These are phyloP conservation scores for Datura wrightii DNA, from an alignment of 257 asterid genomes.

Conservation along the genomic window DNA sequence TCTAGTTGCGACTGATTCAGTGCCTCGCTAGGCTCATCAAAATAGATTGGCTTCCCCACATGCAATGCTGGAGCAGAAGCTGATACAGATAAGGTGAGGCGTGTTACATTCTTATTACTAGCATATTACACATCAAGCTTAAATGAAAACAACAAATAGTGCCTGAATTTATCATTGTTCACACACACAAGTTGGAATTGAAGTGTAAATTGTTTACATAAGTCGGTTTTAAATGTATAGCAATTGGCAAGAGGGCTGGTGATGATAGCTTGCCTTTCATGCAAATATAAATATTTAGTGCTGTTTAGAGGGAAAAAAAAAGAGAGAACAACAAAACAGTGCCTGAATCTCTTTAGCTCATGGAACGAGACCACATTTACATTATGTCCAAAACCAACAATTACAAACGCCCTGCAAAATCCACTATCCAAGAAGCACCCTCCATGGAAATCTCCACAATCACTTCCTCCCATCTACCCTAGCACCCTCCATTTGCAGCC, in stretches of 20 bases:
- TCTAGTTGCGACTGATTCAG: constrained; percentile 66
- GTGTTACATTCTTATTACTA: constrained; percentile 10
- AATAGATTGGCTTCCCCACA: constrained; percentile 53
- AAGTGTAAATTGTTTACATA: not conserved
- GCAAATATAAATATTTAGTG: not conserved
- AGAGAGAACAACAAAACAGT: not conserved
- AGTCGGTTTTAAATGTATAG: not conserved
- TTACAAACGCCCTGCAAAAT: not conserved
- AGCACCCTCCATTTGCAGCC: not conserved
- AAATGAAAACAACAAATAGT: not conserved
- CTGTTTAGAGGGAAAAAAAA: not conserved
- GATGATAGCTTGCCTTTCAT: not conserved
- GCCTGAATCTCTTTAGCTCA: not conserved
- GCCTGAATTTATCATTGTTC: not conserved
- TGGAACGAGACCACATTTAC: not conserved
- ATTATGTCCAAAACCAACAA: not conserved
- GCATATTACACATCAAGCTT: not conserved
- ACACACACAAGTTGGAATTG: not conserved
- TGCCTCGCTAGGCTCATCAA: constrained; percentile 61
- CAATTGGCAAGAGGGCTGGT: not conserved
- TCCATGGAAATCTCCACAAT: not conserved
- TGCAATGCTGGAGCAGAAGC: constrained; percentile 46
- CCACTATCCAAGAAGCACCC: not conserved
- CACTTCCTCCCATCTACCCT: constrained; percentile 15
- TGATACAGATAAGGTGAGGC: constrained; percentile 36